Evolutionary conservation across 371 early-diverging fungal species (phyloP).

Genomic region (Parasitella parasitica): DNA sequence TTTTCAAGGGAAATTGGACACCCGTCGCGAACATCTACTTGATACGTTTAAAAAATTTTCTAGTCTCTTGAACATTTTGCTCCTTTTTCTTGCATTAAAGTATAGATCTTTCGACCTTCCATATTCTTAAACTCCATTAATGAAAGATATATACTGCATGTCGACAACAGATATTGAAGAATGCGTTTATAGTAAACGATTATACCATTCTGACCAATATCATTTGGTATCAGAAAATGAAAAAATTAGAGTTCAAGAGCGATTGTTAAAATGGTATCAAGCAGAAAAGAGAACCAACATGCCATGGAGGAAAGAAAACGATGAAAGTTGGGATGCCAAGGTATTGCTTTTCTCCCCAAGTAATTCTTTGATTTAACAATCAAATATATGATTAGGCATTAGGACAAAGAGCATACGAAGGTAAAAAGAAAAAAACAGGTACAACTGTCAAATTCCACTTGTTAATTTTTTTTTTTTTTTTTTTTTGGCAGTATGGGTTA

Average conservation of each 20-base stretch:
- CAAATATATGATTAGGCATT: conserved; percentile 15
- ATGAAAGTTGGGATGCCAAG: conserved; percentile 22
- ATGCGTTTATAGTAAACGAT: conserved; percentile 29
- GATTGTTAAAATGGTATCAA: conserved; percentile 69
- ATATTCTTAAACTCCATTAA: neutral
- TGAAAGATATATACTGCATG: neutral
- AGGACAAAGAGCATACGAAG: conserved; percentile 71
- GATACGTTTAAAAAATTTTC: neutral
- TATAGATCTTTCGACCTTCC: neutral
- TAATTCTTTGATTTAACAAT: neutral
- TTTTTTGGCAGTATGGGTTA: conserved; percentile 65
- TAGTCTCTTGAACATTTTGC: neutral
- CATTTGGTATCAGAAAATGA: conserved; percentile 32
- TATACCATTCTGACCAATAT: conserved; percentile 32
- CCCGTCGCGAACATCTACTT: neutral
- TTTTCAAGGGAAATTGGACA: neutral
- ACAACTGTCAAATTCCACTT: neutral
- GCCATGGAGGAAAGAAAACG: conserved; percentile 66
- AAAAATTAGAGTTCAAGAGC: conserved; percentile 35
- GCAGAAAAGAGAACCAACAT: conserved; percentile 56
- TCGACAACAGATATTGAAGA: conserved; percentile 28
- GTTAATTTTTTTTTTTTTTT: neutral
- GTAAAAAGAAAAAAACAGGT: conserved; percentile 18
- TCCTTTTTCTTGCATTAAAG: neutral
- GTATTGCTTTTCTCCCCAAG: neutral